These are phyloP conservation scores for Lactarius tabidus DNA, from an alignment of 768 basidiomycete genomes.

Conservation along the genomic window DNA sequence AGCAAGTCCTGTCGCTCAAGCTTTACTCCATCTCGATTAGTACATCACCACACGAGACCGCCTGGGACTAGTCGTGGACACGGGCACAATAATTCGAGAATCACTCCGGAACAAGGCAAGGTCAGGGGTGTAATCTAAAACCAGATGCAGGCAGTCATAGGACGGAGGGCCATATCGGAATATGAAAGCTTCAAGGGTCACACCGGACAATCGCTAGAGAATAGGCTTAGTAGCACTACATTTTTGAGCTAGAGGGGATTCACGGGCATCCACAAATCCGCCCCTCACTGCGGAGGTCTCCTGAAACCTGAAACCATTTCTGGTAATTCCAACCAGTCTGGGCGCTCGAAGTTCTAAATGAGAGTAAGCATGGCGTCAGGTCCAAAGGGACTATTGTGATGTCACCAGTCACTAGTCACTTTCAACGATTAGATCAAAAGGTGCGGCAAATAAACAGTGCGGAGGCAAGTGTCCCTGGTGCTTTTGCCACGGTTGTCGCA, in stretches of 20 bases:
- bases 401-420: too few relatives aligned
- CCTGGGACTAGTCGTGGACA: not conserved
- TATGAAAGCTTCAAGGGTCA: not conserved
- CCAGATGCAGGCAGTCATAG: not conserved
- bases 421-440: not conserved
- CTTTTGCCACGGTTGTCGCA: not conserved
- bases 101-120: slow-evolving; percentile 1
- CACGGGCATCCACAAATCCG: not conserved
- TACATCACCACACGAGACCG: not conserved
- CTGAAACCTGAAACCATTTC: slow-evolving; percentile 3
- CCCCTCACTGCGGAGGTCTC: not conserved
- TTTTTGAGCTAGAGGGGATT: not conserved
- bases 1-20: not conserved
- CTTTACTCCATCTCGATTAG: not conserved
- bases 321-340: not conserved
- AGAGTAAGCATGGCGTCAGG: not conserved
- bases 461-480: too few relatives aligned
- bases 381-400: not conserved
- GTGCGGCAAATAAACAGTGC: not conserved
- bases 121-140: not conserved
- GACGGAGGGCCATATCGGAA: not conserved
- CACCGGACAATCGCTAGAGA: not conserved
- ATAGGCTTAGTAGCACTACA: not conserved
- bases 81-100: slow-evolving; percentile 1
- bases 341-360: not conserved